Base-by-base conservation (phyloP, 495 filamentous ascomycete species). In the Xylaria scruposa region DNA sequence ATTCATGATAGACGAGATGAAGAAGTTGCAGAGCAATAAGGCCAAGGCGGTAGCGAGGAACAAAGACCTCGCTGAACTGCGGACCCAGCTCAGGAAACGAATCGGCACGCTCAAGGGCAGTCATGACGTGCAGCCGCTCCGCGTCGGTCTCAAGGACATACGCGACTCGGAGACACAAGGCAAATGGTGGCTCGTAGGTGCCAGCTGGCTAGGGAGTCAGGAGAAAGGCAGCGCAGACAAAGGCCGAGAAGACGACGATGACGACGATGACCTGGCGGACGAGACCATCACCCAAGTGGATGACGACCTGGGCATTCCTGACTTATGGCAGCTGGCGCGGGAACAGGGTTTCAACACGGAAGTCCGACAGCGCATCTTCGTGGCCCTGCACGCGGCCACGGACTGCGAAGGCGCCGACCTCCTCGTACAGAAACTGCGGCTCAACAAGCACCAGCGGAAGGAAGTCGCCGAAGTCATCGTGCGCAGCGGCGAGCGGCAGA, bases 1-100 rank as follows among this genome's bases (percentile, higher is more conserved):
- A 73, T 98, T 98, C 82, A 98, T 98, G 97, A 94, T 99, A 60
- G 96, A 98, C 72, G 95, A 92, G 2, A 96, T 99, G 78, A 94
- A 93, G 71, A 91, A 96, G 76, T 85, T 98, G 38, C 97, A 97
- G 79, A 97, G 97, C 85, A 98, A 97, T 82, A 91, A 91, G 61
- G 84, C 95, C 76, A 98, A 95, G 82, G 87, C 91, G 31, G 90
- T 88, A 12, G 84, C 84, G 56, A 76, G 71, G 36, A 79, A 76
- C 46, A 77, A 68, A 49, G 75, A 79, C 54, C 72, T 79, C 8
- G 75, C 75, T 5, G 75, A 76, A 9, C 77, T 76, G 40, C 72
- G 77, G 40, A 74, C 72, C 12, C 77, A 77, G 29, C 67, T 79
- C 0, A 74, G 77, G 67, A 79, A 77, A 49, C 72, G 72, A 31